Evolutionary conservation across 345 rosid genomes (phyloP).

Genomic region (Punica granatum): DNA sequence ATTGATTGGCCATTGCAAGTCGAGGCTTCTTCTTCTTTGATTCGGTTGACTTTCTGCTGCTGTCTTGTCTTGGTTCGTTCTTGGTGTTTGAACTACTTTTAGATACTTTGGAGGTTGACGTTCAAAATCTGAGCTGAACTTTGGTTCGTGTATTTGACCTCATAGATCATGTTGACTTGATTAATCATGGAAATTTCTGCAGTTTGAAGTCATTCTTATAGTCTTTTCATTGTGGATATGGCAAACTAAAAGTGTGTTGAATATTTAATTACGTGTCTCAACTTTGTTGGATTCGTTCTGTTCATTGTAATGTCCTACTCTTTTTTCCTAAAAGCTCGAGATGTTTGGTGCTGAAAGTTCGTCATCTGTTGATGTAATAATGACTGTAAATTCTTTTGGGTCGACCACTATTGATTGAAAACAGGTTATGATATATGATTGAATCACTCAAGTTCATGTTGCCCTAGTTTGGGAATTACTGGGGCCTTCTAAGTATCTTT

Average conservation of each 20-base stretch:
- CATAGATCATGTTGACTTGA: not conserved
- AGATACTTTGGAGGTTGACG: not conserved
- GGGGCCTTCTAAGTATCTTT: too few relatives aligned
- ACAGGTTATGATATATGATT: not conserved
- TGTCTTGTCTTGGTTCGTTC: not conserved
- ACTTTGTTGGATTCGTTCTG: not conserved
- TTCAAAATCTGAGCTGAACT: not conserved
- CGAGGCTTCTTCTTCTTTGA: not conserved
- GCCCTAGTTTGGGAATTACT: not conserved
- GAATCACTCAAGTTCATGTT: not conserved
- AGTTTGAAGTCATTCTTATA: not conserved
- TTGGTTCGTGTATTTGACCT: not conserved
- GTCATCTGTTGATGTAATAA: not conserved
- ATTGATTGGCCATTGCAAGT: not conserved
- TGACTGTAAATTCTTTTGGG: not conserved
- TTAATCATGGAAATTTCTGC: not conserved
- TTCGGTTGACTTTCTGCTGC: constrained; percentile 4
- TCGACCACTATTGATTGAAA: not conserved
- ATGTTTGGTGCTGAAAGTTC: not conserved
- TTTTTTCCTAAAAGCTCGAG: too few relatives aligned
- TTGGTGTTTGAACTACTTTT: not conserved
- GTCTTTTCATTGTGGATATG: not conserved
- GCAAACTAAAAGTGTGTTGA: not conserved
- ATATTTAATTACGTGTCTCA: not conserved
- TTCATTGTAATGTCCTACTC: not conserved